Evolutionary conservation across 768 basidiomycete genomes (phyloP).

Genomic region (Cyathus striatus): DNA sequence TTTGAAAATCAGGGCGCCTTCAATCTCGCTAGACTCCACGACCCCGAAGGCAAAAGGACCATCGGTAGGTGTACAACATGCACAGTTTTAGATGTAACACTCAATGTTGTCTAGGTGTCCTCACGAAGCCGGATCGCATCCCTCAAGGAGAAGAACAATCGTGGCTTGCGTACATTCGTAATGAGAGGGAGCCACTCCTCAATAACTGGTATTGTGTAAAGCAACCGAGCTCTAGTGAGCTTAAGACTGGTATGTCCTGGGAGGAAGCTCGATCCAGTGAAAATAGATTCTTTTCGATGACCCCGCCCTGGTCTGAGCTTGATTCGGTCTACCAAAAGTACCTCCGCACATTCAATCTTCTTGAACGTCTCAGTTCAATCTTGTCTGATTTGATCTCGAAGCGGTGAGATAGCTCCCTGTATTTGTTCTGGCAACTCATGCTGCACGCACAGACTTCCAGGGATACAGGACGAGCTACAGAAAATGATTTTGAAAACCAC

Average conservation of each 20-base stretch:
- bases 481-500: constrained; percentile 35
- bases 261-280: constrained; percentile 47
- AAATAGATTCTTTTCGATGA: constrained; percentile 41
- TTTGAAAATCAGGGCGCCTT: constrained; percentile 70
- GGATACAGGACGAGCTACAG: constrained; percentile 55
- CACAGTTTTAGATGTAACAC: not conserved
- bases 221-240: constrained; percentile 36
- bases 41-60: constrained; percentile 53
- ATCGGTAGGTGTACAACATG: constrained; percentile 45
- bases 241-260: constrained; percentile 46
- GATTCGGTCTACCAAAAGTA: constrained; percentile 36
- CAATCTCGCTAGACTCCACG: constrained; percentile 44
- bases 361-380: constrained; percentile 44
- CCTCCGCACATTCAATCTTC: constrained; percentile 45
- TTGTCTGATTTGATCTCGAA: constrained; percentile 48
- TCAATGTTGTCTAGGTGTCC: constrained; percentile 37
- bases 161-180: constrained; percentile 51
- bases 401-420: constrained; percentile 27
- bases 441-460: constrained; percentile 42
- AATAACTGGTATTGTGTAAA: constrained; percentile 52
- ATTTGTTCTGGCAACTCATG: not conserved
- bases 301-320: constrained; percentile 40
- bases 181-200: constrained; percentile 36
- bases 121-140: constrained; percentile 65
- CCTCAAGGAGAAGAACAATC: constrained; percentile 37